Conservation (phyloP, 2,329 filamentous ascomycete genomes). For the Pseudogymnoascus verrucosus region DNA sequence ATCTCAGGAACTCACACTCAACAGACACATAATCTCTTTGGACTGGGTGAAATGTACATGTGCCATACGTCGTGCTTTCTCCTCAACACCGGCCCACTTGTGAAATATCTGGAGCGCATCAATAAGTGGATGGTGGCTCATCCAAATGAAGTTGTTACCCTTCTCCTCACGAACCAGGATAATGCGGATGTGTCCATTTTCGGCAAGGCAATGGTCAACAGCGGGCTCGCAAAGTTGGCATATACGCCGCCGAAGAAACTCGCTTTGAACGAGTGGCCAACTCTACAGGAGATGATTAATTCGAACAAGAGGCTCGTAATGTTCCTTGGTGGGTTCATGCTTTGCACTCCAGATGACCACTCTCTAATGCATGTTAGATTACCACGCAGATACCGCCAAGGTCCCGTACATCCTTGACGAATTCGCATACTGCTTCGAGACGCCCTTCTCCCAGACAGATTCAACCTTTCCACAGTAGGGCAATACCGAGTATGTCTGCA, state of each 20-base stretch:
- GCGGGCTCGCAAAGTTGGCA: conserved; percentile 21
- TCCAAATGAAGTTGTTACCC: conserved; percentile 51
- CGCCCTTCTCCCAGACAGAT: conserved; percentile 55
- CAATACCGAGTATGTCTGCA: neutral
- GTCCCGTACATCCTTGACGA: conserved; percentile 58
- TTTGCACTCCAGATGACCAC: neutral
- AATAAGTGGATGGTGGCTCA: conserved; percentile 53
- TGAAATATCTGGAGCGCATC: conserved; percentile 46
- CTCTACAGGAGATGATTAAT: conserved; percentile 56
- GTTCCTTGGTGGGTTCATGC: conserved; percentile 51
- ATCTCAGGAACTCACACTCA: conserved; percentile 33
- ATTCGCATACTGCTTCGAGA: conserved; percentile 65
- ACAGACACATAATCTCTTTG: neutral
- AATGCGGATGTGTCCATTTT: conserved; percentile 47
- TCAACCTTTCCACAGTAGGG: conserved; percentile 41
- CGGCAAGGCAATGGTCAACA: conserved; percentile 26
- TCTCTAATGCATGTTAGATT: conserved; percentile 43
- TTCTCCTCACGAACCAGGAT: conserved; percentile 57
- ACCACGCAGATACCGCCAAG: conserved; percentile 38
- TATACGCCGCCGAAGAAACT: conserved; percentile 27
- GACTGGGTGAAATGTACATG: conserved; percentile 32
- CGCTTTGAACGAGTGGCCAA: conserved; percentile 55
- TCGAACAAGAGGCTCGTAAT: conserved; percentile 56
- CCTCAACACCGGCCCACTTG: conserved; percentile 50
- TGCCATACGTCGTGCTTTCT: conserved; percentile 55